These are phyloP conservation scores for Phaeosphaeria sp. DNA, from an alignment of 2,329 filamentous ascomycete species.

Conservation along the genomic window DNA sequence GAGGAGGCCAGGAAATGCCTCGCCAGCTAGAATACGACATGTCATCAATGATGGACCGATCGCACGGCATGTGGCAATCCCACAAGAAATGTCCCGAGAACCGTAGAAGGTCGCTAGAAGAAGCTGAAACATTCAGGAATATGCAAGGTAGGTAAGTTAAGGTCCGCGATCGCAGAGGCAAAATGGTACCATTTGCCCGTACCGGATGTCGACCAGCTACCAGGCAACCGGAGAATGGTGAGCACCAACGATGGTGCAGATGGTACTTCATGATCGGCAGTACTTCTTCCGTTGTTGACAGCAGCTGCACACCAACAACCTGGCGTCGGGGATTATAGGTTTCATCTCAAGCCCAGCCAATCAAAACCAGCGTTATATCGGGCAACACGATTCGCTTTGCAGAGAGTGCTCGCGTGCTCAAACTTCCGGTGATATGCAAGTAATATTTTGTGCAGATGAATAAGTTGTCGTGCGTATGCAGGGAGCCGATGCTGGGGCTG, in stretches of 20 bases:
- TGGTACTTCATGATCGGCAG: background rate
- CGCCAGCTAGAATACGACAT: background rate
- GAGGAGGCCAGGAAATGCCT: no score
- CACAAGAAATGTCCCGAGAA: background rate
- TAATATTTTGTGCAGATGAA: background rate
- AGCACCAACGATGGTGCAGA: background rate
- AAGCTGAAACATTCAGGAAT: background rate
- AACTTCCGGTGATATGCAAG: background rate
- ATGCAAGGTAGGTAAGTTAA: background rate
- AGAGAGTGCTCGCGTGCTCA: background rate
- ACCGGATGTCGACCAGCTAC: background rate
- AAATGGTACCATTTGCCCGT: background rate
- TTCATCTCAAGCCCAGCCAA: background rate
- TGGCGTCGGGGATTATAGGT: background rate
- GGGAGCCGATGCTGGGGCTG: background rate
- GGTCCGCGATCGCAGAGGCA: background rate
- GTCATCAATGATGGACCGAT: background rate
- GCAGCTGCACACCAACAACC: background rate
- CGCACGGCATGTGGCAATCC: background rate
- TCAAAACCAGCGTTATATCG: background rate
- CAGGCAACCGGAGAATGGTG: background rate
- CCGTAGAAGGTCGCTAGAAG: constrained; percentile 1
- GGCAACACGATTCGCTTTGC: background rate
- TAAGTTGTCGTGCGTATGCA: background rate
- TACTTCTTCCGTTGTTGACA: background rate